These are phyloP conservation scores for Musa schizocarpa DNA, from an alignment of 176 grass and related monocot species.

Conservation along the genomic window DNA sequence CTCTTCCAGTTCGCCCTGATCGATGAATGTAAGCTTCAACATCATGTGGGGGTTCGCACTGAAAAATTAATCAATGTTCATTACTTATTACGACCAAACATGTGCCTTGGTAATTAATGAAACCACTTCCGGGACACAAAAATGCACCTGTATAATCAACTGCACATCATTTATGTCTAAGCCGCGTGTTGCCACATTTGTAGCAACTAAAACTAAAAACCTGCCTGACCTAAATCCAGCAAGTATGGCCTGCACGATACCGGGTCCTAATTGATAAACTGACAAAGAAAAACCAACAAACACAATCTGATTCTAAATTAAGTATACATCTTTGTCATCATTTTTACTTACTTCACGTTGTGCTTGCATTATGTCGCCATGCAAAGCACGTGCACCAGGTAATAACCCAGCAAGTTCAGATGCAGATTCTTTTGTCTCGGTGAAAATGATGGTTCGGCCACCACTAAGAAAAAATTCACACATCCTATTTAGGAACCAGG, in stretches of 20 bases:
- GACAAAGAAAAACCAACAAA: not conserved
- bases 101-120: not conserved
- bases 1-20: slow-evolving; percentile 89
- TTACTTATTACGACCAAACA: not conserved
- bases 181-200: slow-evolving; percentile 90
- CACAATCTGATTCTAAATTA: not conserved
- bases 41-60: slow-evolving; percentile 97
- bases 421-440: slow-evolving; percentile 76
- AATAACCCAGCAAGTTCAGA: slow-evolving; percentile 78
- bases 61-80: slow-evolving; percentile 15
- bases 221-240: slow-evolving; percentile 83
- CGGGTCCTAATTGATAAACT: not conserved
- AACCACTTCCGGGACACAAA: not conserved
- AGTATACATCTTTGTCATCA: not conserved
- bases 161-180: slow-evolving; percentile 94
- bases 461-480: slow-evolving; percentile 29
- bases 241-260: slow-evolving; percentile 64
- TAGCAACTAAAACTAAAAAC: slow-evolving; percentile 88
- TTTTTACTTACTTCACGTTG: slow-evolving; percentile 69
- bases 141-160: slow-evolving; percentile 85
- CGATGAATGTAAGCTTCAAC: slow-evolving; percentile 98
- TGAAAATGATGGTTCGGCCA: slow-evolving; percentile 89
- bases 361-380: slow-evolving; percentile 82
- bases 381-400: slow-evolving; percentile 73
- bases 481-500: slow-evolving; percentile 6